Evolutionary conservation across 2,329 filamentous ascomycete species (phyloP).

Genomic region (Rhinocladiella similis): DNA sequence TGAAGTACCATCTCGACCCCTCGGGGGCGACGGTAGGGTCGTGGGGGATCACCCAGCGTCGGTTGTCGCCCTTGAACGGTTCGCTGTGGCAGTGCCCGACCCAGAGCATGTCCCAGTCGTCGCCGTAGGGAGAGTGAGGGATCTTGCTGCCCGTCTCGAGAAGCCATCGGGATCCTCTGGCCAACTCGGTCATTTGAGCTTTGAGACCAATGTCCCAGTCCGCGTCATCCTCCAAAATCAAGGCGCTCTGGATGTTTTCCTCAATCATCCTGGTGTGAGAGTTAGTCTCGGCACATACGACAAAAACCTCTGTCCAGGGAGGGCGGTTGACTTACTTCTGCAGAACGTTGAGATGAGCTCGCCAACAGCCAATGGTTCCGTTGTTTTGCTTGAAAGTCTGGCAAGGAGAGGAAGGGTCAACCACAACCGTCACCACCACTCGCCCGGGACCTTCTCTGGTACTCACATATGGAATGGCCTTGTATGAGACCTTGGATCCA

Average conservation of each 20-base stretch:
- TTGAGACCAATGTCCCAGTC: constrained; percentile 58
- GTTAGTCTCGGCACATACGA: too few species aligned
- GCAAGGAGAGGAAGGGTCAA: neutral
- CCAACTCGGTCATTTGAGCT: constrained; percentile 46
- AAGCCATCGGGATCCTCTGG: constrained; percentile 7
- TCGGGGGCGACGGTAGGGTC: constrained; percentile 30
- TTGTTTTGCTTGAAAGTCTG: constrained; percentile 20
- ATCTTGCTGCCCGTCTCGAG: neutral
- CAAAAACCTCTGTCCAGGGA: neutral
- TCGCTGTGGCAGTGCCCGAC: constrained; percentile 47
- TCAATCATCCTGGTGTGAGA: constrained; percentile 39
- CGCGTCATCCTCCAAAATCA: constrained; percentile 58
- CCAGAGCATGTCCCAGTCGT: constrained; percentile 54
- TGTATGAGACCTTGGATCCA: constrained; percentile 42
- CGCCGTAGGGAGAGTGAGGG: constrained; percentile 47
- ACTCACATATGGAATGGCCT: constrained; percentile 38
- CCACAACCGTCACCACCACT: neutral
- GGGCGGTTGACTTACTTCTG: constrained; percentile 30
- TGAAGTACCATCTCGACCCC: constrained; percentile 4
- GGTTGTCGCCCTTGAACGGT: constrained; percentile 28
- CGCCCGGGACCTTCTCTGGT: too few species aligned
- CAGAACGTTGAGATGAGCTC: constrained; percentile 43
- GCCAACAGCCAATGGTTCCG: constrained; percentile 44
- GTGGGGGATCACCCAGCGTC: constrained; percentile 30
- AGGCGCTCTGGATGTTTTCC: constrained; percentile 45